Base-by-base conservation (phyloP, 805 yeast species). In the Candida multigemmis region DNA sequence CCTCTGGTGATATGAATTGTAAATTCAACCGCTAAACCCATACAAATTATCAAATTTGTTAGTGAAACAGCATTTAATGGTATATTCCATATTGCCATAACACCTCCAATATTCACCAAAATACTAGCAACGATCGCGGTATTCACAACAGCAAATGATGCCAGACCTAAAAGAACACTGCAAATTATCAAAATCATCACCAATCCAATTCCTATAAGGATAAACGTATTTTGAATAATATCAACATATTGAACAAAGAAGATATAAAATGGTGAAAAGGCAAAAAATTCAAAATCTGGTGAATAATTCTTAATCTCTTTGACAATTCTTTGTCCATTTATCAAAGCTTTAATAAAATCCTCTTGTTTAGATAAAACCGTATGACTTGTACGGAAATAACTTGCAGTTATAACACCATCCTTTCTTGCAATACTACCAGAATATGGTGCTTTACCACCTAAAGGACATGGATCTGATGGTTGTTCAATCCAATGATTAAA, bases 391-490 rank as follows among this genome's bases (percentile, higher is more conserved):
- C 97, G 61, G 56, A 89, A 85, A n/a, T 68, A 65, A 1, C 85
- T 72, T 2, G 89, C 60, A 7, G 44, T 37, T 4, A 85, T 65
- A 2, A 49, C 50, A 1, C 50, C 38, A 1, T 56, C 53, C 31
- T 63, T 61, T 15, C 64, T 54, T 2, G 65, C 54, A 7, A 84
- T 56, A 1, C 86, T 62, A 4, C 62, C 53, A 1, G 81, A 65
- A 46, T 89, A 89, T 0, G 96, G 94, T 0, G 96, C 96, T 44
- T 82, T 81, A 2, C 98, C 98, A 3, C 95, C 97, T 15, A 89
- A 57, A 1, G 97, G 96, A 50, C 98, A 89, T 2, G 89, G 84
- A 42, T 82, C 91, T 31, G 94, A 81, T 2, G 74, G 75, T 14
- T 84, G 82, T 21, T 73, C 64, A 14, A 89, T 82, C 98, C 98